Conservation (phyloP, 345 rosid species). For the Linum usitatissimum region DNA sequence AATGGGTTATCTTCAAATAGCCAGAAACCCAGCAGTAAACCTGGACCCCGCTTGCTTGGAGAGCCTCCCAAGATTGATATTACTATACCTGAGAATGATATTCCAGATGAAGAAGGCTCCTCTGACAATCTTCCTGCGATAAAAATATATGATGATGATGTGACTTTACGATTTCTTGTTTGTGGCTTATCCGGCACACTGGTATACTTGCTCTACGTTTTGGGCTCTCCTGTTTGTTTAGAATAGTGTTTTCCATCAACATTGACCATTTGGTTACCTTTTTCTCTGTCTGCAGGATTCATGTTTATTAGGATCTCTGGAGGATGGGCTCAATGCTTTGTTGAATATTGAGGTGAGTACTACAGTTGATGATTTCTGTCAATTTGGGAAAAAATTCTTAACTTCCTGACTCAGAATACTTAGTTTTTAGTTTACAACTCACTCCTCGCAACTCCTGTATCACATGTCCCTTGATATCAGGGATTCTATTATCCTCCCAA, state of each 20-base stretch:
- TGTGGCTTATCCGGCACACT: constrained; percentile 55
- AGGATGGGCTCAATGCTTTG: constrained; percentile 91
- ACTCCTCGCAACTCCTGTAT: no score
- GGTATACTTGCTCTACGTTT: constrained; percentile 38
- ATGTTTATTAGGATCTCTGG: constrained; percentile 50
- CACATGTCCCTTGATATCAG: no score
- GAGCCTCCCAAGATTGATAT: constrained; percentile 81
- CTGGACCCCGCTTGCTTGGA: constrained; percentile 73
- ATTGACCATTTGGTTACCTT: constrained; percentile 11
- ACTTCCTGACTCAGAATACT: no score
- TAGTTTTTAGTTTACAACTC: no score
- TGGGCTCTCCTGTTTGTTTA: constrained; percentile 15
- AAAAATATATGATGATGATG: constrained; percentile 92
- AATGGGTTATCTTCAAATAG: constrained; percentile 26
- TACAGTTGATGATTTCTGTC: no score
- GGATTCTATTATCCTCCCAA: no score
- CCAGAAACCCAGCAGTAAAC: constrained; percentile 36
- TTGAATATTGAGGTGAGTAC: constrained; percentile 82
- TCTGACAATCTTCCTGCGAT: constrained; percentile 65
- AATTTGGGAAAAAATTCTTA: neutral
- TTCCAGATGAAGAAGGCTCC: constrained; percentile 64
- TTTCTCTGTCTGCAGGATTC: constrained; percentile 49
- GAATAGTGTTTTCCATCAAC: constrained; percentile 1
- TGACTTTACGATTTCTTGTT: constrained; percentile 71
- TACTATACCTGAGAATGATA: constrained; percentile 46